Percentiles rank a stretch among this genome's conserved stretches.
Conservation (phyloP, 331 rosid species). For the Cydonia oblonga region DNA sequence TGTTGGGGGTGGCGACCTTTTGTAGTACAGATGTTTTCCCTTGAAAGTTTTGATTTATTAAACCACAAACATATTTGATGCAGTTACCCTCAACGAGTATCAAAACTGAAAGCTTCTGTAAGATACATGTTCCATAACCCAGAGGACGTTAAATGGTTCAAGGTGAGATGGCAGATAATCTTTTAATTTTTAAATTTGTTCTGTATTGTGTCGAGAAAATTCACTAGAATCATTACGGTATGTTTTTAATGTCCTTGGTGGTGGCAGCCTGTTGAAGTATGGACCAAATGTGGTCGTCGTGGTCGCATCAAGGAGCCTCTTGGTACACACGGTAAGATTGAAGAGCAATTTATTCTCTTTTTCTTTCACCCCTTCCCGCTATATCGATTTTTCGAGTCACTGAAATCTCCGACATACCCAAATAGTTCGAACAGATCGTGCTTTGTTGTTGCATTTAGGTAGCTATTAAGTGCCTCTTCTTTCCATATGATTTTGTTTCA, state of each 20-base stretch:
- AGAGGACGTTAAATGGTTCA: conserved; percentile 94
- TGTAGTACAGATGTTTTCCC: background rate
- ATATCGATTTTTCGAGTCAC: background rate
- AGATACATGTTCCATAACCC: conserved; percentile 86
- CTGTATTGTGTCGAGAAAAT: background rate
- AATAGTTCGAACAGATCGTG: background rate
- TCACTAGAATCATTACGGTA: background rate
- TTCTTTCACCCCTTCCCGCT: background rate
- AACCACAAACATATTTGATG: conserved; percentile 27
- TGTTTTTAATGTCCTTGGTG: conserved; percentile 21
- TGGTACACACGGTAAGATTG: conserved; percentile 88
- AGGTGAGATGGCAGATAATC: conserved; percentile 35
- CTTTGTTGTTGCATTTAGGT: background rate
- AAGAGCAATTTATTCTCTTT: background rate
- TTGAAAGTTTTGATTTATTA: background rate
- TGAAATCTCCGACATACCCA: background rate
- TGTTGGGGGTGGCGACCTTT: background rate
- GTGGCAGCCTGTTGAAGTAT: conserved; percentile 92
- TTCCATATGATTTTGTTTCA: conserved; percentile 5
- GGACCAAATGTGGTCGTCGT: conserved; percentile 75
- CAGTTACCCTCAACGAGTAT: conserved; percentile 95
- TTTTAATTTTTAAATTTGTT: background rate
- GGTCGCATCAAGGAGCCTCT: conserved; percentile 93
- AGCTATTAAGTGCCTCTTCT: background rate
- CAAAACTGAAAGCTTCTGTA: conserved; percentile 75